phyloP scores from a whole-genome alignment of 1,284 basidiomycete species.

The Ustilago nuda region DNA sequence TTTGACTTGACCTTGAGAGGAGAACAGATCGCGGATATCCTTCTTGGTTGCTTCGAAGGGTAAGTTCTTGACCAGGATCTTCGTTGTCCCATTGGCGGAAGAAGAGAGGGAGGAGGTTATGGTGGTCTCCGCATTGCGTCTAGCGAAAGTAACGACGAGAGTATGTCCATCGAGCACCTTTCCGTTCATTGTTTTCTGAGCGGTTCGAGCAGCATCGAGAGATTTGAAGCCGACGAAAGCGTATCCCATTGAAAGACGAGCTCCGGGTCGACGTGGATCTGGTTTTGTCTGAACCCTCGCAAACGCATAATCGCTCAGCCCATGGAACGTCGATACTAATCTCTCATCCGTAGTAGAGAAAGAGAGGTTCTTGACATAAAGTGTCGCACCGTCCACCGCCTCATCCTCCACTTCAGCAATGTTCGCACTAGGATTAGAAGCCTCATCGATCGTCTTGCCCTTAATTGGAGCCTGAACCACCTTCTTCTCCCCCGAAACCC shows the following conservation, averaged over 20 bases:
- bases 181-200: slow-evolving; percentile 82
- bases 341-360: slow-evolving; percentile 87
- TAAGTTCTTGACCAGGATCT: slow-evolving; percentile 92
- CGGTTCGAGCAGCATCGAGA: slow-evolving; percentile 79
- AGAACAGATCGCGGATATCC: slow-evolving; percentile 81
- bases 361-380: slow-evolving; percentile 94
- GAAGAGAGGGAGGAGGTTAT: slow-evolving; percentile 70
- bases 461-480: slow-evolving; percentile 51
- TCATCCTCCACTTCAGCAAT: slow-evolving; percentile 28
- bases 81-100: slow-evolving; percentile 74
- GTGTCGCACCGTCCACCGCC: slow-evolving; percentile 79
- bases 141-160: slow-evolving; percentile 86
- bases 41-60: slow-evolving; percentile 96
- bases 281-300: slow-evolving; percentile 91
- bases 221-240: slow-evolving; percentile 93
- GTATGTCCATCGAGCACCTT: slow-evolving; percentile 88
- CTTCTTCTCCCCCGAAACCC: slow-evolving; percentile 30
- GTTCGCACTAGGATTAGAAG: slow-evolving; percentile 19
- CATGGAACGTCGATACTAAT: slow-evolving; percentile 78
- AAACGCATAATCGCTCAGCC: slow-evolving; percentile 84
- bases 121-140: slow-evolving; percentile 79
- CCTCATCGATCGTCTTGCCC: slow-evolving; percentile 37
- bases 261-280: slow-evolving; percentile 73
- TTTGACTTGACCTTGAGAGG: slow-evolving; percentile 83
- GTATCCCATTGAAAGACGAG: slow-evolving; percentile 86